A percentile compares a stretch with the other conserved stretches of the same genome.
phyloP scores from a whole-genome alignment of 768 basidiomycete genomes.

The Harrya chromipes region DNA sequence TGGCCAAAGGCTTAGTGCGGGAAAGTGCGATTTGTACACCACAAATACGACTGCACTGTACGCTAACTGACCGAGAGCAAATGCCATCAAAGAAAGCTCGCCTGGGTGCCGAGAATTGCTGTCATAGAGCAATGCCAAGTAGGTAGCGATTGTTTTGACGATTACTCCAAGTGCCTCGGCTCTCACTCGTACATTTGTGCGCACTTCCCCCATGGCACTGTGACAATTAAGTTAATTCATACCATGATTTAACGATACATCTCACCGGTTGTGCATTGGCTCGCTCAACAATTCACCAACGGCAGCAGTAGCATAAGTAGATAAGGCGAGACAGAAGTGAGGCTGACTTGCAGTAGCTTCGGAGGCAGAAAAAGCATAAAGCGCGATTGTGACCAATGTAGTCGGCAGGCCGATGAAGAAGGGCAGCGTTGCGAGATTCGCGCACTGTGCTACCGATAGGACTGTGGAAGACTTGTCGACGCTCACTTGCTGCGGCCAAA shows the following conservation, averaged over 20 bases:
- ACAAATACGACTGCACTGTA: slow-evolving; percentile 61
- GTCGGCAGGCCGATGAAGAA: slow-evolving; percentile 66
- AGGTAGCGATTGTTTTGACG: slow-evolving; percentile 67
- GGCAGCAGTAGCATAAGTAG: slow-evolving; percentile 71
- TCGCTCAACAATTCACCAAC: slow-evolving; percentile 78
- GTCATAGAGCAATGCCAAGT: slow-evolving; percentile 59
- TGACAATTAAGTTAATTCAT: slow-evolving; percentile 19
- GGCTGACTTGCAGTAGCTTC: slow-evolving; percentile 57
- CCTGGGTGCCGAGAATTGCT: slow-evolving; percentile 30
- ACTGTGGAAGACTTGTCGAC: neutral
- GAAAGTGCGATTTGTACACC: slow-evolving; percentile 51
- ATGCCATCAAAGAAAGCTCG: slow-evolving; percentile 68
- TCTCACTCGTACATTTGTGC: slow-evolving; percentile 68
- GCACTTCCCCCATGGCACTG: slow-evolving; percentile 66
- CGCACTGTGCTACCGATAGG: slow-evolving; percentile 17
- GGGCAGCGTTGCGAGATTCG: slow-evolving; percentile 62
- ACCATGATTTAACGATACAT: slow-evolving; percentile 1
- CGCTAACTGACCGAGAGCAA: slow-evolving; percentile 79
- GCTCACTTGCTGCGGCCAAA: slow-evolving; percentile 25
- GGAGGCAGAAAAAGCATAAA: slow-evolving; percentile 57
- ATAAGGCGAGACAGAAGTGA: slow-evolving; percentile 59
- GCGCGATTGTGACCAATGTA: slow-evolving; percentile 45
- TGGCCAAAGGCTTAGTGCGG: slow-evolving; percentile 34
- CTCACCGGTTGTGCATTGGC: slow-evolving; percentile 74
- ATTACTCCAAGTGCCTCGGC: slow-evolving; percentile 87